These are phyloP conservation scores for Zea mays DNA, from an alignment of 176 grass and related monocot genomes.

Conservation along the genomic window DNA sequence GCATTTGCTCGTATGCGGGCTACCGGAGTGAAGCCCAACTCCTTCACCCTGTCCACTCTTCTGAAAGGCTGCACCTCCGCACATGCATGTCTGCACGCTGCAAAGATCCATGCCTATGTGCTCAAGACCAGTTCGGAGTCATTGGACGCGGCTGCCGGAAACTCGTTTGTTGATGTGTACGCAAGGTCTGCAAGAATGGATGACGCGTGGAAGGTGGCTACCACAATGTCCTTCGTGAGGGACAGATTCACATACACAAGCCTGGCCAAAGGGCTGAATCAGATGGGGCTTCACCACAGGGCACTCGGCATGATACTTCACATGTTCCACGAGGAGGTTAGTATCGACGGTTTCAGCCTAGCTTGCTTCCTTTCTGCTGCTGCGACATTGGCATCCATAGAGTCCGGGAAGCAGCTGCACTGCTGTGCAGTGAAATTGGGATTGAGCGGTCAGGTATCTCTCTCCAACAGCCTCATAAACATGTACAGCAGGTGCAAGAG, in stretches of 20 bases:
- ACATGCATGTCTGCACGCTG: constrained; percentile 39
- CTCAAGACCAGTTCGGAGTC: constrained; percentile 65
- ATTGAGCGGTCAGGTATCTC: constrained; percentile 48
- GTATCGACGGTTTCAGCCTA: constrained; percentile 59
- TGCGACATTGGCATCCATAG: constrained; percentile 45
- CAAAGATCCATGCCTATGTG: constrained; percentile 65
- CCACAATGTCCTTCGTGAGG: constrained; percentile 49
- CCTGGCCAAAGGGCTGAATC: constrained; percentile 74
- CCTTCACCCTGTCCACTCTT: constrained; percentile 71
- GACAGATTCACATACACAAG: constrained; percentile 76
- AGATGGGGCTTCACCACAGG: constrained; percentile 45
- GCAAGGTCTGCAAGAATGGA: constrained; percentile 62
- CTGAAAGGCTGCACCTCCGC: constrained; percentile 54
- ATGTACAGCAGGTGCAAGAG: constrained; percentile 85
- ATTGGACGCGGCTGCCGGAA: constrained; percentile 55
- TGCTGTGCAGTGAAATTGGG: constrained; percentile 68
- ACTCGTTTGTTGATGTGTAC: constrained; percentile 71
- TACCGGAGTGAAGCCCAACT: constrained; percentile 64
- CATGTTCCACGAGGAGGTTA: constrained; percentile 62
- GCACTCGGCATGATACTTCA: constrained; percentile 49
- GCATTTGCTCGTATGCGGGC: constrained; percentile 58
- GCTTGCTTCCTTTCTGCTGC: constrained; percentile 69
- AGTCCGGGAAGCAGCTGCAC: constrained; percentile 63
- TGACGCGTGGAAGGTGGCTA: constrained; percentile 54
- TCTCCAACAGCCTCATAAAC: constrained; percentile 76